These are phyloP conservation scores for Aspergillus latus DNA, from an alignment of 2,329 filamentous ascomycete species.

Conservation along the genomic window DNA sequence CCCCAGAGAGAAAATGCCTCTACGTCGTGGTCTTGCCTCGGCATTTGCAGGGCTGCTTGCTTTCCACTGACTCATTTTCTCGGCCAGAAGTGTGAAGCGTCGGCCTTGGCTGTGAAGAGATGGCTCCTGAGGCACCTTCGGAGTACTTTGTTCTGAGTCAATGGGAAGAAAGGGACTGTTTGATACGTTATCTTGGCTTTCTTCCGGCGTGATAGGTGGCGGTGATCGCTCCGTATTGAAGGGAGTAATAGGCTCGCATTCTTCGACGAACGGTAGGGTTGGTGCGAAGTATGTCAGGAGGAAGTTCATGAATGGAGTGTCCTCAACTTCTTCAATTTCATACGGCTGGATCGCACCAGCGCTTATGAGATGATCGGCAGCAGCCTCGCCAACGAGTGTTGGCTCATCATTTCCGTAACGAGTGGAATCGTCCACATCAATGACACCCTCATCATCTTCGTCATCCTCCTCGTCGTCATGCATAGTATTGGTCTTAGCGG, in stretches of 20 bases:
- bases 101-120: constrained; percentile 34
- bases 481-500: neutral
- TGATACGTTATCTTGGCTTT: neutral
- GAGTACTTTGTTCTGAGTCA: neutral
- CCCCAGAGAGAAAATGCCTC: constrained; percentile 39
- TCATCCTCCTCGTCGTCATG: neutral
- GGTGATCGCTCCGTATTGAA: neutral
- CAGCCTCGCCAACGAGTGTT: constrained; percentile 20
- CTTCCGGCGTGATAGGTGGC: neutral
- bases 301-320: constrained; percentile 13
- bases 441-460: neutral
- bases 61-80: constrained; percentile 63
- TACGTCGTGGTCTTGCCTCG: constrained; percentile 29
- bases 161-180: neutral
- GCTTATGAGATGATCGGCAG: constrained; percentile 9
- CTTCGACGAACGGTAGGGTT: constrained; percentile 2
- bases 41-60: constrained; percentile 55
- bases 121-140: neutral
- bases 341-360: constrained; percentile 21
- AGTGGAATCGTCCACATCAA: neutral
- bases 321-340: constrained; percentile 23
- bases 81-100: constrained; percentile 65
- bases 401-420: constrained; percentile 20
- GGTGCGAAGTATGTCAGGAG: constrained; percentile 7
- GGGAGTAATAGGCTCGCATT: neutral